Percentiles rank a stretch among this genome's conserved stretches.
Evolutionary conservation across 164 flowering plant species (phyloP).

Genomic region (Stephania yunnanensis): DNA sequence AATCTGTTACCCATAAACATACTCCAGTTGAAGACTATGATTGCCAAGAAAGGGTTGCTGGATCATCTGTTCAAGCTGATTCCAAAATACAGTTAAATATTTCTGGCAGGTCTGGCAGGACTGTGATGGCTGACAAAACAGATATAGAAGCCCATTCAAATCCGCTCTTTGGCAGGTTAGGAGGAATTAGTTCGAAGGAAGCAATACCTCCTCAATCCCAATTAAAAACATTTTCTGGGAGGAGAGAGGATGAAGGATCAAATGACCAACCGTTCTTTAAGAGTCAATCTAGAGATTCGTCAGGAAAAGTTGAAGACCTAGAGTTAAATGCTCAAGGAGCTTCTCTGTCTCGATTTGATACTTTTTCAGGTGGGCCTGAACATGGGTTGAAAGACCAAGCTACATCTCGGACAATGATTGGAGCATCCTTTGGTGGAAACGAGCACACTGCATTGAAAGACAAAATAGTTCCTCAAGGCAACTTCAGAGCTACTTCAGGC

Average conservation of each 20-base stretch:
- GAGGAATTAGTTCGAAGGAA: conserved; percentile 10
- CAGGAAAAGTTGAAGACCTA: conserved; percentile 15
- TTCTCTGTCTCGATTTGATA: conserved; percentile 25
- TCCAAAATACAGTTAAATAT: conserved; percentile 12
- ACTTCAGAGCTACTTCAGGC: conserved; percentile 10
- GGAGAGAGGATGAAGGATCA: conserved; percentile 11
- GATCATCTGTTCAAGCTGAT: conserved; percentile 11
- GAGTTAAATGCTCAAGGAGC: conserved; percentile 30
- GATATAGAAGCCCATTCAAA: conserved; percentile 9
- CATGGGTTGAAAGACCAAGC: conserved; percentile 27
- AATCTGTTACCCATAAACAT: conserved; percentile 17
- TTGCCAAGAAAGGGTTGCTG: conserved; percentile 25
- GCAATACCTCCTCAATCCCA: conserved; percentile 12
- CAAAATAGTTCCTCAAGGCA: conserved; percentile 17
- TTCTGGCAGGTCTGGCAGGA: conserved; percentile 19
- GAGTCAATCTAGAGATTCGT: conserved; percentile 10
- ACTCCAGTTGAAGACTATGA: conserved; percentile 5
- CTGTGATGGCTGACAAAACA: conserved; percentile 4
- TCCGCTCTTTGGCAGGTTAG: background rate
- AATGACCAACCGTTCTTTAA: conserved; percentile 13
- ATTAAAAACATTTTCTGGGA: conserved; percentile 7
- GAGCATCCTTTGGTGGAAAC: conserved; percentile 21
- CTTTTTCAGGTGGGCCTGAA: conserved; percentile 24
- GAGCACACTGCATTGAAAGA: conserved; percentile 27
- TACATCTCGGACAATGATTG: conserved; percentile 19